Base-by-base conservation (phyloP, 306 rosid species). In the Prunus padus region DNA sequence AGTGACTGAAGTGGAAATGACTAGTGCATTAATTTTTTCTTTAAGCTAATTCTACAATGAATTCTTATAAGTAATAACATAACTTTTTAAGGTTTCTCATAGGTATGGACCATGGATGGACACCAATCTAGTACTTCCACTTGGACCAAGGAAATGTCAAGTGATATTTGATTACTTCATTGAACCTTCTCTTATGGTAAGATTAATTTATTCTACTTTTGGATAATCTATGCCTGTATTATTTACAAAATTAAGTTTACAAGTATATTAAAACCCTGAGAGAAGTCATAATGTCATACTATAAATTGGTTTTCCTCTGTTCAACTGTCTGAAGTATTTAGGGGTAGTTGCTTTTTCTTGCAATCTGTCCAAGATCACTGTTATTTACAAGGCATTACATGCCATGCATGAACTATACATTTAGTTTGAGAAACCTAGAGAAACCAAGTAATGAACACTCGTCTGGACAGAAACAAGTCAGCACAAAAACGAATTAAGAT, bases 21-120 rank as follows among this genome's bases (percentile, higher is more conserved):
- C 55, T 42, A 49, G 33, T 69, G 22, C 30, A 14, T 70, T 59
- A 65, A 51, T 60, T 72, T 25, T 19, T 56, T 26, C 20, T 54
- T 37, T 15, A 26, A 46, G 50, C 20, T 78, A 65, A 23, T 79
- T 81, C 52, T 78, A 57, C 57, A 74, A 79, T 56, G 31, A 25
- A 40, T 71, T 55, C 12, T n/a, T 77, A 42, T 5, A 13, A 14
- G 46, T 23, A 20, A 23, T 37, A 37, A 37, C 9, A 37, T 7
- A 37, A 33, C 59, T 82, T 64, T 72, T 76, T 60, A 40, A 40
- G 71, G 73, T 63, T 76, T 75, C 60, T 26, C 76, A 20, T 75
- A 91, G 98, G 82, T 94, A 94, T 86, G 98, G 98, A 82, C 97
- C 98, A 70, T 94, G 97, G 97, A 91, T 91, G 98, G 98, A 91